A percentile compares a stretch with the other conserved stretches of the same genome.
Conservation (phyloP, 176 grass and related monocot species). For the Bonia amplexicaulis region DNA sequence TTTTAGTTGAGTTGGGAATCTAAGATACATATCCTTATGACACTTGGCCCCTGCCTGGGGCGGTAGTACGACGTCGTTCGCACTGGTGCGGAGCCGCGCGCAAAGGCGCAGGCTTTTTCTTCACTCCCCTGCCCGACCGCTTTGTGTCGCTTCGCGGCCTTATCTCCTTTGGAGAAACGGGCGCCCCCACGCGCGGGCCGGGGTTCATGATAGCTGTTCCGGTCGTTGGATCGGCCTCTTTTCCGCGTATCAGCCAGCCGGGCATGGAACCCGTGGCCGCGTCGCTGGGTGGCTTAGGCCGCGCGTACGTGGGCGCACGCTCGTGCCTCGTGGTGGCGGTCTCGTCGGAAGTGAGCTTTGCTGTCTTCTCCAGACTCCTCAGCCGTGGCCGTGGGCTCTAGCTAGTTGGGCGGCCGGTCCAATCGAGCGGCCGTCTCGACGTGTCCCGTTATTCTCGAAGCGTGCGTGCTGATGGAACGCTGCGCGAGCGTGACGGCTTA, state of each 20-base stretch:
- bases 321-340: background rate
- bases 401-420: no score
- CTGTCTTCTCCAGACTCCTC: background rate
- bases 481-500: background rate
- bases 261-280: background rate
- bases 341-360: background rate
- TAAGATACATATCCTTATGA: no score
- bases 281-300: background rate
- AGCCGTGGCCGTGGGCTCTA: no score
- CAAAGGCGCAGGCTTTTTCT: background rate
- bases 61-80: background rate
- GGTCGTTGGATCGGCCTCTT: no score
- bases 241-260: background rate
- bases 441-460: background rate
- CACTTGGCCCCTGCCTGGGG: conserved; percentile 1
- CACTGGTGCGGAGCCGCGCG: background rate
- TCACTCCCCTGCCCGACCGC: background rate
- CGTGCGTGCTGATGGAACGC: background rate
- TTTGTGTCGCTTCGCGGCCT: conserved; percentile 25
- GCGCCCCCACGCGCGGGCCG: background rate
- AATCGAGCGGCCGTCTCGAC: background rate
- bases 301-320: background rate
- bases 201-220: background rate
- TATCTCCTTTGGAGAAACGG: background rate
- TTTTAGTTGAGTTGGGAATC: no score